Conservation (phyloP, 371 early-diverging fungal genomes). For the Mortierella sp. region DNA sequence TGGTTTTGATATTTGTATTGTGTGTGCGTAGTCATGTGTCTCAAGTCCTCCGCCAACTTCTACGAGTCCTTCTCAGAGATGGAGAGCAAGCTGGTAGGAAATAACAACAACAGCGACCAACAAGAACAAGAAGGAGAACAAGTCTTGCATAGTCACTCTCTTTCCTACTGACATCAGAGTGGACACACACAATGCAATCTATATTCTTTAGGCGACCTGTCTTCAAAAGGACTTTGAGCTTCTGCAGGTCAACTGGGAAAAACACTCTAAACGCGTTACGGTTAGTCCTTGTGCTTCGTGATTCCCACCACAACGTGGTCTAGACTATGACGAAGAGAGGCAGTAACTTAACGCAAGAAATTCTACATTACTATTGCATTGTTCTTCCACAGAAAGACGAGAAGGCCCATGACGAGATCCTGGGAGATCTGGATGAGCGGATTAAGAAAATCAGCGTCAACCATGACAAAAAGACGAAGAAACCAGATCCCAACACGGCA, state of each 20-base stretch:
- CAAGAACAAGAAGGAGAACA: background rate
- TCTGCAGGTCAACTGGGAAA: slow-evolving; percentile 49
- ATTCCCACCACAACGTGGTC: too few relatives aligned
- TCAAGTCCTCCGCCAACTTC: slow-evolving; percentile 55
- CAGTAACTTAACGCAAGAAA: too few relatives aligned
- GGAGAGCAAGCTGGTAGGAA: slow-evolving; percentile 51
- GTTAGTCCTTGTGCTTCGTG: too few relatives aligned
- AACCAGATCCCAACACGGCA: slow-evolving; percentile 46
- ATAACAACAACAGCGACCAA: background rate
- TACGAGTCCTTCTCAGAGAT: slow-evolving; percentile 54
- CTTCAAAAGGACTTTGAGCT: slow-evolving; percentile 54
- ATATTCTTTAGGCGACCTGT: slow-evolving; percentile 28
- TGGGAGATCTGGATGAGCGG: slow-evolving; percentile 47
- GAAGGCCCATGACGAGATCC: slow-evolving; percentile 42
- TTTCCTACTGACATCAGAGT: too few relatives aligned
- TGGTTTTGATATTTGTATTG: background rate
- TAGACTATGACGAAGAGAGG: too few relatives aligned
- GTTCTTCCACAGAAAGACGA: slow-evolving; percentile 46
- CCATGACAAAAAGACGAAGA: slow-evolving; percentile 49
- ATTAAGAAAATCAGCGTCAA: slow-evolving; percentile 48
- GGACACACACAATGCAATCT: background rate
- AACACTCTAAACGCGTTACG: slow-evolving; percentile 50
- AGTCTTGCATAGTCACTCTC: background rate
- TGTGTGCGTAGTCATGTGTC: slow-evolving; percentile 48
- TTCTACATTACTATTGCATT: background rate